Conservation (phyloP, 2,329 filamentous ascomycete species). For the Hortaea werneckii region DNA sequence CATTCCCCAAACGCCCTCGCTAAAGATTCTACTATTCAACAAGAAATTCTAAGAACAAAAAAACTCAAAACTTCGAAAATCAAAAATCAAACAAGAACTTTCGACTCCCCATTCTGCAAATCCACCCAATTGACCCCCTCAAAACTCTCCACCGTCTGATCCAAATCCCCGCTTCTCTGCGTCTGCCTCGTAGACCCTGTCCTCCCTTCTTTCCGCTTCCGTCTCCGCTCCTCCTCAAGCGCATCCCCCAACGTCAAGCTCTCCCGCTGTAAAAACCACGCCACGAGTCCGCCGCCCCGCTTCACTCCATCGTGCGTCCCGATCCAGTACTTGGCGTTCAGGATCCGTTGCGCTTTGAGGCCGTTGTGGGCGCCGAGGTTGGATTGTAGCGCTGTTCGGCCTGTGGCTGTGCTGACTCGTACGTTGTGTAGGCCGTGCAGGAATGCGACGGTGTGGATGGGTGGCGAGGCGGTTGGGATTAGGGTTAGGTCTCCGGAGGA, state of each 20-base stretch:
- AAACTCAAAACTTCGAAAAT: too few relatives aligned
- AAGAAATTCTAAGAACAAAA: too few relatives aligned
- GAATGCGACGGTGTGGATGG: slow-evolving; percentile 46
- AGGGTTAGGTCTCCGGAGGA: slow-evolving; percentile 33
- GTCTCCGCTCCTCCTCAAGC: slow-evolving; percentile 22
- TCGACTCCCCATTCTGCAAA: slow-evolving; percentile 46
- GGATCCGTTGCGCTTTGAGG: slow-evolving; percentile 42
- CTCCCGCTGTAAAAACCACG: slow-evolving; percentile 37
- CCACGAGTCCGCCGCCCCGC: slow-evolving; percentile 47
- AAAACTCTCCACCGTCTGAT: slow-evolving; percentile 25
- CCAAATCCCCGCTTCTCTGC: not conserved
- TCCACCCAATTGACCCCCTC: slow-evolving; percentile 41
- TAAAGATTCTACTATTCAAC: too few relatives aligned
- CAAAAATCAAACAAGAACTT: slow-evolving; percentile 34
- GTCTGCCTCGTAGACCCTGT: not conserved
- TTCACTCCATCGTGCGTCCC: slow-evolving; percentile 57
- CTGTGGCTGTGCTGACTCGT: slow-evolving; percentile 28
- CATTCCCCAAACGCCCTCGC: too few relatives aligned
- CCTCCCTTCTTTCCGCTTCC: not conserved
- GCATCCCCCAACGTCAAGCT: slow-evolving; percentile 38
- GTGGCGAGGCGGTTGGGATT: slow-evolving; percentile 35
- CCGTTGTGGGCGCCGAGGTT: slow-evolving; percentile 57
- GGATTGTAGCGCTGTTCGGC: slow-evolving; percentile 40
- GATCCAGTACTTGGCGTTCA: slow-evolving; percentile 53
- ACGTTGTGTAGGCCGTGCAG: slow-evolving; percentile 57